These are phyloP conservation scores for Alternaria hordeiaustralica DNA, from an alignment of 2,329 filamentous ascomycete species.

Conservation along the genomic window DNA sequence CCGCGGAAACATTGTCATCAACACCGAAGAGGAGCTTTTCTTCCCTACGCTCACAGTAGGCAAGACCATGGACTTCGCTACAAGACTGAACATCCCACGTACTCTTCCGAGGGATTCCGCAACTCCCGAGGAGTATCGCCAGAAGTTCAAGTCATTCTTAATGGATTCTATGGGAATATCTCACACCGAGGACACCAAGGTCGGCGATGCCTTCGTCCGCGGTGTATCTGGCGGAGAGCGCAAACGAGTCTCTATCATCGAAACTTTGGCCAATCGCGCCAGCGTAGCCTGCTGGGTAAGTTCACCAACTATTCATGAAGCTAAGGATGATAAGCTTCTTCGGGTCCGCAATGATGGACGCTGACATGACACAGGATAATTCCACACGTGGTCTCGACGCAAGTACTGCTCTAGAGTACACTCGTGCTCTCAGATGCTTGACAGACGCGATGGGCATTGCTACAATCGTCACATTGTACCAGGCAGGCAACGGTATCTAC, in stretches of 20 bases:
- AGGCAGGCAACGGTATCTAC: conserved; percentile 59
- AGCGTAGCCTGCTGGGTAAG: conserved; percentile 58
- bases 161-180: conserved; percentile 49
- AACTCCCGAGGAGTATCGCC: conserved; percentile 55
- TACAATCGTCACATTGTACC: conserved; percentile 64
- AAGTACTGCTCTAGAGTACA: conserved; percentile 61
- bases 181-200: conserved; percentile 69
- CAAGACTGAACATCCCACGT: conserved; percentile 63
- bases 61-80: conserved; percentile 62
- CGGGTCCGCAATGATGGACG: not conserved
- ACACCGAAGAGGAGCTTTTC: conserved; percentile 61
- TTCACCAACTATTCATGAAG: not conserved
- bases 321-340: not conserved
- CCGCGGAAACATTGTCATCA: conserved; percentile 77
- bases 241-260: conserved; percentile 73
- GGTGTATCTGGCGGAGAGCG: conserved; percentile 73
- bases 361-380: conserved; percentile 42
- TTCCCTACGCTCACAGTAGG: conserved; percentile 60
- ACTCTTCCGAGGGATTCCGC: conserved; percentile 59
- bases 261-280: conserved; percentile 64
- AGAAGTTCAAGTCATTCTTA: conserved; percentile 61
- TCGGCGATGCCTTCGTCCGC: conserved; percentile 70
- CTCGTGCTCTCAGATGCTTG: conserved; percentile 58
- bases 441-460: conserved; percentile 58
- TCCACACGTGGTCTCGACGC: conserved; percentile 46